Percentiles rank a stretch among this genome's conserved stretches.
phyloP scores from a whole-genome alignment of 371 early-diverging fungal species.

The Apophysomyces elegans region DNA sequence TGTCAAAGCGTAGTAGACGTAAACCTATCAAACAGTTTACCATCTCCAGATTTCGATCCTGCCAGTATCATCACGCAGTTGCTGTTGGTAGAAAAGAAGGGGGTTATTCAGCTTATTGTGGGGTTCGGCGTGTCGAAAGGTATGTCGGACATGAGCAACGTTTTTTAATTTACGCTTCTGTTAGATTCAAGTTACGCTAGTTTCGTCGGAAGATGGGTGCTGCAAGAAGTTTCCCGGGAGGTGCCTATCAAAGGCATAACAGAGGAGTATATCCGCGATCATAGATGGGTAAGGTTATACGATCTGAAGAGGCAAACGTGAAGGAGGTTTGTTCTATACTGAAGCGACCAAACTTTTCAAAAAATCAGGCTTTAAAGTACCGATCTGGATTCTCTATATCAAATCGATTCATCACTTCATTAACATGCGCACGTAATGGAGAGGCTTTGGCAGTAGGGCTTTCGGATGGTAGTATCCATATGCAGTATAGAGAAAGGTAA shows the following conservation, averaged over 20 bases:
- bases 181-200: background rate
- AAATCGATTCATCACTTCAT: conserved; percentile 36
- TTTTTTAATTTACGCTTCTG: background rate
- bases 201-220: conserved; percentile 19
- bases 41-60: conserved; percentile 12
- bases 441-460: conserved; percentile 36
- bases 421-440: conserved; percentile 21
- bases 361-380: conserved; percentile 14
- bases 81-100: conserved; percentile 2
- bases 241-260: conserved; percentile 3
- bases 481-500: conserved; percentile 26
- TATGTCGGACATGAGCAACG: background rate
- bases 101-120: conserved; percentile 14
- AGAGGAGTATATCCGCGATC: conserved; percentile 2
- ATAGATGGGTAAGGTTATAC: background rate
- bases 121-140: conserved; percentile 20
- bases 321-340: no score
- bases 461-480: conserved; percentile 48
- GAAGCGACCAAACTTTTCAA: background rate
- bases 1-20: conserved; percentile 27
- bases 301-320: no score
- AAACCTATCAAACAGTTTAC: conserved; percentile 11
- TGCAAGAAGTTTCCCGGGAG: conserved; percentile 13
- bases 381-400: conserved; percentile 23
- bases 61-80: conserved; percentile 21